These are phyloP conservation scores for Fusarium nygamai DNA, from an alignment of 2,329 filamentous ascomycete species.

Conservation along the genomic window DNA sequence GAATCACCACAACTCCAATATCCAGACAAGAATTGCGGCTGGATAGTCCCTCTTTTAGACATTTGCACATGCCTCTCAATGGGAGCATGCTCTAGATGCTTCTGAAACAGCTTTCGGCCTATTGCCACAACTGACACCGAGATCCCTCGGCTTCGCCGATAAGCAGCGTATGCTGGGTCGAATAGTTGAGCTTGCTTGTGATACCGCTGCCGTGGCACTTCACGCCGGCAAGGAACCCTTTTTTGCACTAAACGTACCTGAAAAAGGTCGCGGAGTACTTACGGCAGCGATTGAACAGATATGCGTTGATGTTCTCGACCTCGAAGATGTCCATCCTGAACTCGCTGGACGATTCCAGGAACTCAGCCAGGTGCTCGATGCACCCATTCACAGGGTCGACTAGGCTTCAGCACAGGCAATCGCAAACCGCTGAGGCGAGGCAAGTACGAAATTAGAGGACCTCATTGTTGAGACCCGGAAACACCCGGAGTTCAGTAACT, in stretches of 20 bases:
- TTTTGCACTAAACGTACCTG: background rate
- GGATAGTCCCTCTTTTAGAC: background rate
- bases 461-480: background rate
- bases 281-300: background rate
- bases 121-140: background rate
- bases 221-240: background rate
- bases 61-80: background rate
- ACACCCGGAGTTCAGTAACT: background rate
- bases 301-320: accelerated
- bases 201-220: background rate
- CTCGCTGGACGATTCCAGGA: background rate
- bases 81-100: background rate
- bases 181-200: background rate
- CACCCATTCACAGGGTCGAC: accelerated
- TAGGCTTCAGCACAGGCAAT: background rate
- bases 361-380: background rate
- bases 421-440: background rate
- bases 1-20: background rate
- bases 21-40: background rate
- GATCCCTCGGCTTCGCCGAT: background rate
- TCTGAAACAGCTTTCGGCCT: background rate
- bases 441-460: accelerated
- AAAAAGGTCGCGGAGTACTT: background rate
- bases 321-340: background rate
- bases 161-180: background rate